Conservation (phyloP, 148 eudicot species). For the Camellia sinensis region DNA sequence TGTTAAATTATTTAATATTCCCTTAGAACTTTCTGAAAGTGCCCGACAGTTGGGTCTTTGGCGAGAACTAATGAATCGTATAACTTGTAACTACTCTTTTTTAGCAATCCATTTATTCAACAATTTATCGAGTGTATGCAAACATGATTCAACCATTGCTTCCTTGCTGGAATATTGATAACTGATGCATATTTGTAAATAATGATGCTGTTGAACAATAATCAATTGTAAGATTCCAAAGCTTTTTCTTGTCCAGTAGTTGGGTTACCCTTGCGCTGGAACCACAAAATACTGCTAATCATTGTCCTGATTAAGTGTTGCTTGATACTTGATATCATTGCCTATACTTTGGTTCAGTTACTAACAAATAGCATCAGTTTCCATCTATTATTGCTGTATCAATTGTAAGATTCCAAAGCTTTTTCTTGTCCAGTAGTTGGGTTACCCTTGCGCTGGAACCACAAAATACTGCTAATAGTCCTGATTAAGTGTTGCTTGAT, state of each 20-base stretch:
- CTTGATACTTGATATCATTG: neutral
- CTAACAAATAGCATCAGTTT: neutral
- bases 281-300: neutral
- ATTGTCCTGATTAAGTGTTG: neutral
- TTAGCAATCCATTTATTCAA: neutral
- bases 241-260: neutral
- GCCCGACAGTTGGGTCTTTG: too few relatives aligned
- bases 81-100: neutral
- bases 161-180: neutral
- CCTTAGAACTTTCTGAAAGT: too few relatives aligned
- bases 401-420: neutral
- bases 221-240: neutral
- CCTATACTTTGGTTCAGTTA: neutral
- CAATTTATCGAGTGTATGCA: neutral
- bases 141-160: neutral
- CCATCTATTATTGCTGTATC: neutral
- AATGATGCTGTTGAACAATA: slow-evolving; percentile 6
- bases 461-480: neutral
- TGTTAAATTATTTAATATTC: neutral
- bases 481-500: neutral
- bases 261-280: neutral
- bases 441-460: neutral
- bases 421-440: neutral
- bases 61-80: too few relatives aligned
- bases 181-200: neutral